phyloP scores from a whole-genome alignment of 495 filamentous ascomycete species.

The Hypoxylon crocopeplum region DNA sequence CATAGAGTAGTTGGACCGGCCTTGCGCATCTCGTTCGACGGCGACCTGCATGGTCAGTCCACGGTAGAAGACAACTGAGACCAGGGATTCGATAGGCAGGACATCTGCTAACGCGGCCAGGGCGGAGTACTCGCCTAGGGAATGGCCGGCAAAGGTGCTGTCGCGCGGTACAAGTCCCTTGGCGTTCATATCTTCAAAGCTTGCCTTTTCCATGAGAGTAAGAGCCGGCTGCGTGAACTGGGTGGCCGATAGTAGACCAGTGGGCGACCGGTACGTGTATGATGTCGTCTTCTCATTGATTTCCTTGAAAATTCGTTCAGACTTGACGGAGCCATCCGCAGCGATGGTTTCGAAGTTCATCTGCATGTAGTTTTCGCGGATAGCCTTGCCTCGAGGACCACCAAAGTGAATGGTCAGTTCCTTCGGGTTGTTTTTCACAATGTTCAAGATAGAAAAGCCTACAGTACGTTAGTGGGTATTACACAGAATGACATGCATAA shows the following conservation, averaged over 20 bases:
- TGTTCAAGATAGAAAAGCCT: constrained; percentile 96
- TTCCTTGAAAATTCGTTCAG: constrained; percentile 99
- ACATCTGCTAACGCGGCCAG: constrained; percentile 96
- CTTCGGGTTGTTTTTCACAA: constrained; percentile 99
- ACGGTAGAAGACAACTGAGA: constrained; percentile 98
- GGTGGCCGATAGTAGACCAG: constrained; percentile 93
- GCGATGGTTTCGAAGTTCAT: constrained; percentile 99
- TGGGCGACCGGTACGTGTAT: constrained; percentile 96
- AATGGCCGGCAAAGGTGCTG: constrained; percentile 97
- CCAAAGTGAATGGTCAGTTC: constrained; percentile 99
- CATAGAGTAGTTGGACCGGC: constrained; percentile 98
- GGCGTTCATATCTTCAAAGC: constrained; percentile 97
- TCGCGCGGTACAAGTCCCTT: constrained; percentile 96
- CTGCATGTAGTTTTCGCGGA: constrained; percentile 98
- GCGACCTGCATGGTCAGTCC: constrained; percentile 99
- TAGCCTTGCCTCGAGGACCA: constrained; percentile 93
- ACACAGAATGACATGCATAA: constrained; percentile 4
- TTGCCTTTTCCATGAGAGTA: constrained; percentile 99
- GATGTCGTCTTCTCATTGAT: constrained; percentile 89
- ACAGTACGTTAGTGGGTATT: constrained; percentile 48
- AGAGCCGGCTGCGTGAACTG: constrained; percentile 98
- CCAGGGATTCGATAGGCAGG: constrained; percentile 98
- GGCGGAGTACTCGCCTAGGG: constrained; percentile 96
- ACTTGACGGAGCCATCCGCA: constrained; percentile 89
- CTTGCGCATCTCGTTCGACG: constrained; percentile 91